Evolutionary conservation across 495 filamentous ascomycete species (phyloP).

Genomic region (Neurospora sp.): DNA sequence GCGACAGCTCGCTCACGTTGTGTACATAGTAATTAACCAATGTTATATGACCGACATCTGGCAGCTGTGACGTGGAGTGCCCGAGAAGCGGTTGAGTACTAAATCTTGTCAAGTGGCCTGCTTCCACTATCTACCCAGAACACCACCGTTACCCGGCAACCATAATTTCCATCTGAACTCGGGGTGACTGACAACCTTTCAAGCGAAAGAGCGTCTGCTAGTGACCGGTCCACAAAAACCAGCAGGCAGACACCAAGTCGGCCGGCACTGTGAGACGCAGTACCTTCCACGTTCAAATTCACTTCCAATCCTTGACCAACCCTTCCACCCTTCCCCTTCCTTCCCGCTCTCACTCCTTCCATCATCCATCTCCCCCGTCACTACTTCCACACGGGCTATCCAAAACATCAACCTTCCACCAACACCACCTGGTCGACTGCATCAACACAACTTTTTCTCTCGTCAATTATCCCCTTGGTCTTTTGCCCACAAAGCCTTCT

Average conservation of each 20-base stretch:
- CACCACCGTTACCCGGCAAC: neutral
- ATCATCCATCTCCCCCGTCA: neutral
- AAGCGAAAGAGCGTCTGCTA: neutral
- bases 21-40: neutral
- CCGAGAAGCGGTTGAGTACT: neutral
- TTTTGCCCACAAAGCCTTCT: neutral
- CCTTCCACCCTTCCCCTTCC: neutral
- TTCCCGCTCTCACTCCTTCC: neutral
- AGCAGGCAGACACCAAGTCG: neutral
- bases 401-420: neutral
- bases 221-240: neutral
- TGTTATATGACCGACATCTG: neutral
- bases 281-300: neutral
- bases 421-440: neutral
- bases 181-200: neutral
- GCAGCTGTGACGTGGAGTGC: neutral
- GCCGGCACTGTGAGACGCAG: neutral
- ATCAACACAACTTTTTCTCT: neutral
- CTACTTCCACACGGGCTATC: neutral
- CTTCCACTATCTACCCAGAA: neutral
- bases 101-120: neutral
- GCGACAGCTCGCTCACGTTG: neutral
- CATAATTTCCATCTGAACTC: neutral
- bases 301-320: neutral
- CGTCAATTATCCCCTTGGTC: neutral